Conservation (phyloP, 2,329 filamentous ascomycete species). For the Ilyonectria destructans region DNA sequence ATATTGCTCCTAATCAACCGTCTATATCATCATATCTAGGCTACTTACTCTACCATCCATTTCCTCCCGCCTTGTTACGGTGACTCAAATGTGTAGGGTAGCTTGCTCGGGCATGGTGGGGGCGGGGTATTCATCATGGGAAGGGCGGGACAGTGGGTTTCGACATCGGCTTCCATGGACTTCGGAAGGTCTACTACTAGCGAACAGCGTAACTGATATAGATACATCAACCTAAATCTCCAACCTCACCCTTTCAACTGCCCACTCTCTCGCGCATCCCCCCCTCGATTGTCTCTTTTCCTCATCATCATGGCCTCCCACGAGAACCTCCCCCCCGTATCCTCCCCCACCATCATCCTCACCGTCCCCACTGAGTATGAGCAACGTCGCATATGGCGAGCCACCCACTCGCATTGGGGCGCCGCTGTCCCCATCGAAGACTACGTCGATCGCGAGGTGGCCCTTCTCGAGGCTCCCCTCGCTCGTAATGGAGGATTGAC, state of each 20-base stretch:
- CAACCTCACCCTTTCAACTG: neutral
- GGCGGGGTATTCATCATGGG: conserved; percentile 19
- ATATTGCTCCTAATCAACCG: conserved; percentile 34
- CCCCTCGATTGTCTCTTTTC: too few species aligned
- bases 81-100: neutral
- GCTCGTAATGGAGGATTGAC: conserved; percentile 72
- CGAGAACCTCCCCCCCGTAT: conserved; percentile 41
- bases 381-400: conserved; percentile 67
- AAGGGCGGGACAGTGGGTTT: conserved; percentile 11
- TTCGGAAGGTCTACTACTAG: conserved; percentile 2
- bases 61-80: too few species aligned
- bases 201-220: conserved; percentile 15
- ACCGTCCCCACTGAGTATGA: conserved; percentile 72
- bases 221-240: neutral
- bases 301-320: conserved; percentile 39
- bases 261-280: neutral
- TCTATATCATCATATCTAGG: conserved; percentile 29
- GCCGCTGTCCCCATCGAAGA: conserved; percentile 67
- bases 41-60: conserved; percentile 36
- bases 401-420: conserved; percentile 73
- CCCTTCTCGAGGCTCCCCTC: conserved; percentile 72
- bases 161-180: conserved; percentile 21
- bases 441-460: conserved; percentile 74
- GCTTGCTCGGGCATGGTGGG: conserved; percentile 9
- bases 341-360: conserved; percentile 57